Percentiles rank a stretch among this genome's conserved stretches.
These are phyloP conservation scores for Teunomyces tritomae DNA, from an alignment of 805 yeast species.

Conservation along the genomic window DNA sequence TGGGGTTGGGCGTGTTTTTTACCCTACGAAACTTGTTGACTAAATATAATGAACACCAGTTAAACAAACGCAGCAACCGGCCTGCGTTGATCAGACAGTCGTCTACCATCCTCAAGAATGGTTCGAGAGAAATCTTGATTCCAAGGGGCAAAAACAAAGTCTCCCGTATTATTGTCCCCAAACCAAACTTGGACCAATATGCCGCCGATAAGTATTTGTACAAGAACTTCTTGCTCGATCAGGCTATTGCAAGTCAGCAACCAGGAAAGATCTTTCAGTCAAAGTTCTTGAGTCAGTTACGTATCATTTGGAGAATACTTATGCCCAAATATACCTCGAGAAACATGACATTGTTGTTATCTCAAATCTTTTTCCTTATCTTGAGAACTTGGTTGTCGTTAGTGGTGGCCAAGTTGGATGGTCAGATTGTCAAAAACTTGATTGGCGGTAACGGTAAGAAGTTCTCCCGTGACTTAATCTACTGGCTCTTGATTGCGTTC, in stretches of 20 bases:
- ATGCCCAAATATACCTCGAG: constrained; percentile 72
- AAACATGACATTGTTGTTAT: constrained; percentile 60
- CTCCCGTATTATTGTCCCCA: constrained; percentile 45
- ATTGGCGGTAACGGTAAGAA: constrained; percentile 76
- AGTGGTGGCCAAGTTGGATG: constrained; percentile 84
- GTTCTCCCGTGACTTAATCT: constrained; percentile 71
- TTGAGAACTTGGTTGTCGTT: constrained; percentile 85
- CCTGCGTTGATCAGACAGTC: constrained; percentile 41
- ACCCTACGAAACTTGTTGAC: constrained; percentile 27
- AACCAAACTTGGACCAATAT: constrained; percentile 47
- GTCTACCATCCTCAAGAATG: constrained; percentile 42
- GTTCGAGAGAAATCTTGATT: constrained; percentile 48
- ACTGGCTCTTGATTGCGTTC: constrained; percentile 87
- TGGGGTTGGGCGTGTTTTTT: constrained; percentile 38
- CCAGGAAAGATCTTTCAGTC: constrained; percentile 44
- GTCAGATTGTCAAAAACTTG: constrained; percentile 85
- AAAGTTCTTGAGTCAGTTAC: constrained; percentile 67
- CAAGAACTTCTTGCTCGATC: constrained; percentile 42
- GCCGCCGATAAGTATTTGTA: constrained; percentile 56
- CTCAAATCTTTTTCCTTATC: constrained; percentile 73
- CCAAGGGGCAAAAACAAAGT: constrained; percentile 40
- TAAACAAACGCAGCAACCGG: constrained; percentile 24
- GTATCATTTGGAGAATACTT: constrained; percentile 74
- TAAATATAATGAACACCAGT: constrained; percentile 28
- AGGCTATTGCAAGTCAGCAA: constrained; percentile 24